These are phyloP conservation scores for Nicotiana sylvestris DNA, from an alignment of 257 asterid genomes.

Conservation along the genomic window DNA sequence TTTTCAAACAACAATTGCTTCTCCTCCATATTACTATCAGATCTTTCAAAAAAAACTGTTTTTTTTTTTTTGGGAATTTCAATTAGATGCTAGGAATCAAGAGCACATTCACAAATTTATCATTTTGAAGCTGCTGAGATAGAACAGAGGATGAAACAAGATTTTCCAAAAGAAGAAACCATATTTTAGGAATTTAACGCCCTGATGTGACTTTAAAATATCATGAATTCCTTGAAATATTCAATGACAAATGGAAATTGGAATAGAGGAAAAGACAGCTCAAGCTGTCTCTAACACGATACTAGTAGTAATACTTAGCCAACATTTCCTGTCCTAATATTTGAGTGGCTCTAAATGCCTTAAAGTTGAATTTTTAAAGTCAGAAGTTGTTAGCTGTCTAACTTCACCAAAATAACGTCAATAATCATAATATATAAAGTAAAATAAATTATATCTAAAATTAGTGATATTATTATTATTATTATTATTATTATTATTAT, in stretches of 20 bases:
- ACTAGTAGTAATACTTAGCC: not conserved
- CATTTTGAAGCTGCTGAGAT: not conserved
- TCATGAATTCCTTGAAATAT: not conserved
- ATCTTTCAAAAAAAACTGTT: not conserved
- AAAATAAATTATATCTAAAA: not conserved
- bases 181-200: not conserved
- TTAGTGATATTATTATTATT: not conserved
- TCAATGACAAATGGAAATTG: not conserved
- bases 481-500: not conserved
- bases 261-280: not conserved
- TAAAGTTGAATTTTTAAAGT: slow-evolving; percentile 7
- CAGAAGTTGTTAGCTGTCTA: not conserved
- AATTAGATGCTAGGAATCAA: not conserved
- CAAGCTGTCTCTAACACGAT: not conserved
- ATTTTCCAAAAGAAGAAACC: not conserved
- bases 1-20: slow-evolving; percentile 45
- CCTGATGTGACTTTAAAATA: not conserved
- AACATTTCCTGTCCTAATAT: not conserved
- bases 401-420: slow-evolving; percentile 6
- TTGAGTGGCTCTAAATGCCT: not conserved
- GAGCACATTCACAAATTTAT: not conserved
- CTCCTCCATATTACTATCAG: slow-evolving; percentile 15
- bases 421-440: not conserved
- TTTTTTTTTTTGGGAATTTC: not conserved
- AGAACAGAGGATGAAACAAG: not conserved